Conservation (phyloP, 192 early-diverging fungal genomes). For the Entophlyctis helioformis region DNA sequence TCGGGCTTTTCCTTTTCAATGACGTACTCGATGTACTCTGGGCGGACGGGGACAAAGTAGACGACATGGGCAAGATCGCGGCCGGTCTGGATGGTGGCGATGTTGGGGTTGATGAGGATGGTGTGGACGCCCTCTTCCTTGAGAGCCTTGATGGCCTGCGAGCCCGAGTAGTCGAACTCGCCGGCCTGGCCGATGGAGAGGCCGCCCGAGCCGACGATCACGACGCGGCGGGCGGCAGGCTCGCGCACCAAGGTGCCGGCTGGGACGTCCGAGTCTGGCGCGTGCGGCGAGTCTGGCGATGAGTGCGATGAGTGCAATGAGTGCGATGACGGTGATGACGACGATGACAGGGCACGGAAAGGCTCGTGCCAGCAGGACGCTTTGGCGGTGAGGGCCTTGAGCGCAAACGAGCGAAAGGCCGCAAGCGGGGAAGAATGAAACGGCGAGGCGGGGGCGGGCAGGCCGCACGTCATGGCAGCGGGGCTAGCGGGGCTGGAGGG, state of each 20-base stretch:
- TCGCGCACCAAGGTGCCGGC: slow-evolving; percentile 6
- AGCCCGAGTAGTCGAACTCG: slow-evolving; percentile 98
- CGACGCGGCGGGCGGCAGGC: slow-evolving; percentile 33
- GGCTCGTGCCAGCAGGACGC: neutral
- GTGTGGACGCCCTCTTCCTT: slow-evolving; percentile 85
- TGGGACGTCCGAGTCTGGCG: slow-evolving; percentile 6
- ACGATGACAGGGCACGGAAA: neutral
- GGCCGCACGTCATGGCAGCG: too few species aligned
- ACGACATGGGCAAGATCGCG: slow-evolving; percentile 85
- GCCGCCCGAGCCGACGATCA: slow-evolving; percentile 92
- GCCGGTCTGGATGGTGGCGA: slow-evolving; percentile 96
- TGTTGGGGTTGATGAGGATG: slow-evolving; percentile 97
- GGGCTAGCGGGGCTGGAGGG: too few species aligned
- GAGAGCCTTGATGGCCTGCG: slow-evolving; percentile 95
- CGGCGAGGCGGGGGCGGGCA: too few species aligned
- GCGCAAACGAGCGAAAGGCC: neutral
- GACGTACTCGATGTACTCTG: slow-evolving; percentile 83
- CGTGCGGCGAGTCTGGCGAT: neutral
- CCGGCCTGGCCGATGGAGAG: slow-evolving; percentile 95
- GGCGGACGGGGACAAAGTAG: slow-evolving; percentile 91
- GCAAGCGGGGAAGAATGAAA: too few species aligned
- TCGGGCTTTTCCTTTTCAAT: slow-evolving; percentile 91
- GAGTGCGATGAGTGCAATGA: neutral
- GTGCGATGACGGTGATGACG: neutral
- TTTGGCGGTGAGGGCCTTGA: neutral